Conservation (phyloP, 108 stramenopile genomes). For the Skeletonema menzelii region DNA sequence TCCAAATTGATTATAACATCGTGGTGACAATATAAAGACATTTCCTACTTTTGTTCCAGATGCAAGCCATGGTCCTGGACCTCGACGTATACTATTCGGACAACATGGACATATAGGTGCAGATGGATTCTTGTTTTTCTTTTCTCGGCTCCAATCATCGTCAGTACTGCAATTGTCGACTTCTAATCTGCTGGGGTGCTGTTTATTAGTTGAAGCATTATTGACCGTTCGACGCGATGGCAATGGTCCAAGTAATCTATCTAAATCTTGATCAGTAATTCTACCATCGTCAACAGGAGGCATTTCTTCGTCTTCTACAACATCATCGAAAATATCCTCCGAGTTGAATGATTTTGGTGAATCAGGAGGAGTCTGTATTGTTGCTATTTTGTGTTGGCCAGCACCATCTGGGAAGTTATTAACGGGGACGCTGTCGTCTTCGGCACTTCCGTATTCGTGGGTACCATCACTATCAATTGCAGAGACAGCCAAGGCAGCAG, state of each 20-base stretch:
- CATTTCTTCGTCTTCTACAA: conserved; percentile 8
- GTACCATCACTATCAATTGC: background rate
- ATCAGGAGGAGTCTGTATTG: background rate
- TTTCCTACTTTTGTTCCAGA: background rate
- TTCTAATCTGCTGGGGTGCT: background rate
- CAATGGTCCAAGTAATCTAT: conserved; percentile 19
- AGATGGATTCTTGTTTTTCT: background rate
- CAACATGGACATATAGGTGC: background rate
- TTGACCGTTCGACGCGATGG: background rate
- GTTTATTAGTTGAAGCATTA: background rate
- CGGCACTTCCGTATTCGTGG: background rate
- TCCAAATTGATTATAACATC: conserved; percentile 45
- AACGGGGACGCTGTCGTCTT: background rate
- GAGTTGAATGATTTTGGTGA: conserved; percentile 13
- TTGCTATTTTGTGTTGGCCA: background rate
- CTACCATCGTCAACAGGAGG: conserved; percentile 13
- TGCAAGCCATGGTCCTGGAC: conserved; percentile 2
- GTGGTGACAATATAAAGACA: background rate
- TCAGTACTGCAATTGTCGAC: background rate
- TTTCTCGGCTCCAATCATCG: background rate
- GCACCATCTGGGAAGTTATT: background rate
- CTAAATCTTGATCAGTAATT: conserved; percentile 24
- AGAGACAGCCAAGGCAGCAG: background rate
- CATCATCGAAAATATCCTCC: conserved; percentile 20
- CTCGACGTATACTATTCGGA: background rate